Evolutionary conservation across 1,139 yeast genomes (phyloP).

Genomic region (Pneumocystis murina): DNA sequence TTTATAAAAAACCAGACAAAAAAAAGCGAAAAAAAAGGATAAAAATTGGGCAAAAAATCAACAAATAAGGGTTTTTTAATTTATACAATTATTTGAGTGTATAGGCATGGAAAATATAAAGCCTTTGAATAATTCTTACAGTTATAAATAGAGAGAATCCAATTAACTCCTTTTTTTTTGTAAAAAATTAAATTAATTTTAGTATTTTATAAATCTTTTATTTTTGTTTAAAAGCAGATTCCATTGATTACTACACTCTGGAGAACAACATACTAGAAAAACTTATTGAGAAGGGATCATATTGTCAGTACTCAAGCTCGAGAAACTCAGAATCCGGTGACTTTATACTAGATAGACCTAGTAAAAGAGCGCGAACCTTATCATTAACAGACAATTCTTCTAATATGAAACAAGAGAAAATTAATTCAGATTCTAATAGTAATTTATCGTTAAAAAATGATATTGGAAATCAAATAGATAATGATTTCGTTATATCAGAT

Average conservation of each 20-base stretch:
- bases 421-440: neutral
- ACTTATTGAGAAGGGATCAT: neutral
- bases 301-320: neutral
- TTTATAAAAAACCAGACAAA: neutral
- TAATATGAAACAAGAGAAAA: neutral
- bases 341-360: neutral
- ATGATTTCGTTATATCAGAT: neutral
- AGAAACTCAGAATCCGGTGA: neutral
- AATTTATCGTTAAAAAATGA: neutral
- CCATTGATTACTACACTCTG: neutral
- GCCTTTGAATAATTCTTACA: too few species aligned
- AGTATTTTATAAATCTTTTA: neutral
- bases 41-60: neutral
- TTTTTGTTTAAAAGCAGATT: neutral
- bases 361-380: neutral
- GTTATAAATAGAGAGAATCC: too few species aligned
- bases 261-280: neutral
- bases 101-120: too few species aligned
- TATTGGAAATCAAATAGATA: neutral
- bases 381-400: neutral
- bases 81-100: neutral
- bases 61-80: neutral
- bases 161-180: neutral
- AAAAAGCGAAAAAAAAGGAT: neutral
- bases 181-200: neutral